Evolutionary conservation across 1,284 basidiomycete species (phyloP).

Genomic region (Tausonia pullulans): DNA sequence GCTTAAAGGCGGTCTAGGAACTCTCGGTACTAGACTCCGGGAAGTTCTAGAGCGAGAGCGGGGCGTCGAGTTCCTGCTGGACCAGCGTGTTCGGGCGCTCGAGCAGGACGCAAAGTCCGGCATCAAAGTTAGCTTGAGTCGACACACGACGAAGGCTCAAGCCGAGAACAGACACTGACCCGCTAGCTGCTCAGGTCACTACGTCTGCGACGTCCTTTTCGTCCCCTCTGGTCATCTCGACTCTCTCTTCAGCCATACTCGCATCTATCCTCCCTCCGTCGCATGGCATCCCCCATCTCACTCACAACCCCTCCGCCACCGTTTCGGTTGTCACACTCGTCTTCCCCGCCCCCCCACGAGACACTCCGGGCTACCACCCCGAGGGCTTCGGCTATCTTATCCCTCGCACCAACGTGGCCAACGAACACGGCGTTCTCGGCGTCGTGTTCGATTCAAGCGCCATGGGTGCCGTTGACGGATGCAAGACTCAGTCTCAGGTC

Average conservation of each 20-base stretch:
- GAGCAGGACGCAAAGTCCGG: background rate
- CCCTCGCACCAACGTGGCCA: conserved; percentile 48
- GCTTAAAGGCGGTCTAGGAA: conserved; percentile 64
- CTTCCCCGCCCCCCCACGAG: conserved; percentile 34
- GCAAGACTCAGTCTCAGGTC: conserved; percentile 33
- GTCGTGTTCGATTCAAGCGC: conserved; percentile 74
- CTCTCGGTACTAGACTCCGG: conserved; percentile 51
- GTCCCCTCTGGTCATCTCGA: conserved; percentile 24
- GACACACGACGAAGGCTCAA: no score
- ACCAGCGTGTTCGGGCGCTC: conserved; percentile 27
- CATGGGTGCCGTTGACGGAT: conserved; percentile 53
- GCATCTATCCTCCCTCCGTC: conserved; percentile 20
- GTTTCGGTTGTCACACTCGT: conserved; percentile 60
- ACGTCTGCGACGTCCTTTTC: conserved; percentile 27
- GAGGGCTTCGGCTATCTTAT: conserved; percentile 89
- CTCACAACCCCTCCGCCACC: conserved; percentile 36
- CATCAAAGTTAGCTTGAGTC: background rate
- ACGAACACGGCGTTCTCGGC: conserved; percentile 50
- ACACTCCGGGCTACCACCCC: conserved; percentile 47
- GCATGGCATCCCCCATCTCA: conserved; percentile 41
- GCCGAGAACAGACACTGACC: background rate
- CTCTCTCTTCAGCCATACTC: conserved; percentile 23
- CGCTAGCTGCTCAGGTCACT: conserved; percentile 34
- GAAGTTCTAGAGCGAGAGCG: conserved; percentile 37
- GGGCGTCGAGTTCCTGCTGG: conserved; percentile 51